Conservation (phyloP, 2,329 filamentous ascomycete species). For the Trichothecium sympodiale region DNA sequence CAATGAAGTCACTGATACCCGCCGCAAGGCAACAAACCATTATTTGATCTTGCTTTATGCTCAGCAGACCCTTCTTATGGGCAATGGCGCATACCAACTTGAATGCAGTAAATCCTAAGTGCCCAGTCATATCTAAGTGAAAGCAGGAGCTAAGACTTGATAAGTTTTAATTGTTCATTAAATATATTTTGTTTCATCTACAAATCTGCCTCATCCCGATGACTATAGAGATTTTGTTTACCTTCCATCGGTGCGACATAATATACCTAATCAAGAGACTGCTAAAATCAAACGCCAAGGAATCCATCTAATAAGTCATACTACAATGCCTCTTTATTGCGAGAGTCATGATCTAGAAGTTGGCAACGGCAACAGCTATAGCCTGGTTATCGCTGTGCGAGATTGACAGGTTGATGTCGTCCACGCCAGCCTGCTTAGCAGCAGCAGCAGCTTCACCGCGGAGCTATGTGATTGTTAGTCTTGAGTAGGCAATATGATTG, state of each 20-base stretch:
- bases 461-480: constrained; percentile 49
- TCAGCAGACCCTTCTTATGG: too few relatives aligned
- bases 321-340: neutral
- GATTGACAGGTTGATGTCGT: constrained; percentile 84
- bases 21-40: too few relatives aligned
- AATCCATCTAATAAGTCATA: neutral
- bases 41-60: too few relatives aligned
- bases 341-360: constrained; percentile 41
- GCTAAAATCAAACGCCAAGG: constrained; percentile 2
- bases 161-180: too few relatives aligned
- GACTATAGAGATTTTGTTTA: too few relatives aligned
- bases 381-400: constrained; percentile 92
- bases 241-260: neutral
- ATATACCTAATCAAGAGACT: neutral
- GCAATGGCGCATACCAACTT: too few relatives aligned
- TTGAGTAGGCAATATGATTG: neutral
- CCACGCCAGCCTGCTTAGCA: constrained; percentile 78
- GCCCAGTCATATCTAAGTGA: too few relatives aligned
- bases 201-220: too few relatives aligned
- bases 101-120: too few relatives aligned
- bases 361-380: constrained; percentile 83
- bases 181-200: too few relatives aligned
- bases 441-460: constrained; percentile 74
- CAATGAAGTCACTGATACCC: constrained; percentile 1
- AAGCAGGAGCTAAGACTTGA: too few relatives aligned